Conservation (phyloP, 2,329 filamentous ascomycete genomes). For the Penicillium sp. region DNA sequence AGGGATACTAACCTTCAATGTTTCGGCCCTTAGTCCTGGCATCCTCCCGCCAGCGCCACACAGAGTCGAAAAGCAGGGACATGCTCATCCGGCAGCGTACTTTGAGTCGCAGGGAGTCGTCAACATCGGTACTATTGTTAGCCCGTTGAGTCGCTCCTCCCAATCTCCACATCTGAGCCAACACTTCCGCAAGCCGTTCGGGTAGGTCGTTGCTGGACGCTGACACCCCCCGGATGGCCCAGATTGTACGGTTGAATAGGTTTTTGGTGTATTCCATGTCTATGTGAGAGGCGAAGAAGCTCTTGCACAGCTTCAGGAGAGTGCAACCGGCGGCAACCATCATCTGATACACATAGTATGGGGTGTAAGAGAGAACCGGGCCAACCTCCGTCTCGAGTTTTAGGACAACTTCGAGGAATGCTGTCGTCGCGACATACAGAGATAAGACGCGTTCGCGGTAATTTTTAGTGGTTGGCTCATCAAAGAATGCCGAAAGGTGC, state of each 20-base stretch:
- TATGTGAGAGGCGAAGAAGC: constrained; percentile 58
- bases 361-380: constrained; percentile 53
- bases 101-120: constrained; percentile 57
- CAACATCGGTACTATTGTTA: constrained; percentile 33
- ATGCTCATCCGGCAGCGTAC: constrained; percentile 66
- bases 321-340: constrained; percentile 64
- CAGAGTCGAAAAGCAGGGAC: constrained; percentile 65
- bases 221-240: constrained; percentile 59
- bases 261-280: constrained; percentile 56
- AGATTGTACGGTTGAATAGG: constrained; percentile 59
- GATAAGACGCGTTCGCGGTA: constrained; percentile 47
- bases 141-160: constrained; percentile 35
- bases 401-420: constrained; percentile 49
- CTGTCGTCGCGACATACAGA: constrained; percentile 47
- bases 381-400: constrained; percentile 46
- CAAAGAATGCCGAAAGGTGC: constrained; percentile 51
- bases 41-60: constrained; percentile 66
- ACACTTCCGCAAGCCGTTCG: constrained; percentile 62
- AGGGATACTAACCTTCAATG: constrained; percentile 58
- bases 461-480: constrained; percentile 46
- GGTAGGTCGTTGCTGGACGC: constrained; percentile 63
- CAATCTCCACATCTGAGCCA: constrained; percentile 64
- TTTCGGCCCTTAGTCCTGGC: constrained; percentile 68
- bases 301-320: constrained; percentile 64
- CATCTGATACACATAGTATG: constrained; percentile 66